Conservation (phyloP, 1,139 yeast species). For the Protomyces pachydermus region DNA sequence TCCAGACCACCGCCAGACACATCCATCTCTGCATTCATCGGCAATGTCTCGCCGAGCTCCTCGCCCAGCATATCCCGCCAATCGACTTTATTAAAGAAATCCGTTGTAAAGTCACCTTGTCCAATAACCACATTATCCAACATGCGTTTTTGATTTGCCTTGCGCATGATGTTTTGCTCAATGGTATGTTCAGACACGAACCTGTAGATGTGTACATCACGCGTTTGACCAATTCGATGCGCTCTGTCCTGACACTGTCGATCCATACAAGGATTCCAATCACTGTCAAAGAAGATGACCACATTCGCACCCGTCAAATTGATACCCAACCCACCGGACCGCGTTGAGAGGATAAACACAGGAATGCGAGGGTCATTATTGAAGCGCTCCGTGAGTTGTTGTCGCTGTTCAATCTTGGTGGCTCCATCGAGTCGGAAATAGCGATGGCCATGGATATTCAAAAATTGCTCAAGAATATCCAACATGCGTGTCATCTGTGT, state of each 20-base stretch:
- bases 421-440: conserved; percentile 97
- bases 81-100: conserved; percentile 82
- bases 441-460: conserved; percentile 89
- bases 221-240: conserved; percentile 96
- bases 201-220: conserved; percentile 95
- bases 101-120: conserved; percentile 97
- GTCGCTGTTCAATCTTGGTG: conserved; percentile 94
- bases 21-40: conserved; percentile 27
- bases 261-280: conserved; percentile 99
- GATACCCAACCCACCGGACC: conserved; percentile 98
- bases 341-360: conserved; percentile 84
- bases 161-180: conserved; percentile 86
- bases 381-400: conserved; percentile 84
- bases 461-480: conserved; percentile 86
- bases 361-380: conserved; percentile 82
- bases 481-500: conserved; percentile 98
- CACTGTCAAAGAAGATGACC: conserved; percentile 97
- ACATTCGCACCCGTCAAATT: conserved; percentile 98
- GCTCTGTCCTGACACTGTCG: conserved; percentile 99
- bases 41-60: conserved; percentile 34
- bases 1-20: conserved; percentile 47
- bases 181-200: conserved; percentile 95
- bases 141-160: conserved; percentile 93
- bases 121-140: conserved; percentile 94
- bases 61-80: conserved; percentile 82